A percentile compares a stretch with the other conserved stretches of the same genome.
Evolutionary conservation across 2,329 filamentous ascomycete genomes (phyloP).

Genomic region (Sclerotinia nivalis): DNA sequence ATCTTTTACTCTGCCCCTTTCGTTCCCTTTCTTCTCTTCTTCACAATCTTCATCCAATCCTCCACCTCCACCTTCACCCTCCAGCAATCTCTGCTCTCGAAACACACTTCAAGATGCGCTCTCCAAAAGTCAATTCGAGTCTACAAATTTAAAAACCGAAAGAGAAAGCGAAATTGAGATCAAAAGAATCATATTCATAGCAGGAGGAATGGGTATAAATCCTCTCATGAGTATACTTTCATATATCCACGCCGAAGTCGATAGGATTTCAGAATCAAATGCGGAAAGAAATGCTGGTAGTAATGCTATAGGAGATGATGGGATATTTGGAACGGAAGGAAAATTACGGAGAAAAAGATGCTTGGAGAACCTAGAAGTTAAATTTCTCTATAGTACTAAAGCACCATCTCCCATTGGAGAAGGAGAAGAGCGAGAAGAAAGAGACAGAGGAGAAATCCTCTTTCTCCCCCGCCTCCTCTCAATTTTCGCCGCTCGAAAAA

Average conservation of each 20-base stretch:
- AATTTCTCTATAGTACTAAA: background rate
- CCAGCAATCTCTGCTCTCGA: too few species aligned
- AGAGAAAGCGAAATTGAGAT: too few species aligned
- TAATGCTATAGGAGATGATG: background rate
- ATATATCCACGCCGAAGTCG: background rate
- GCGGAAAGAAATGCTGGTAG: too few species aligned
- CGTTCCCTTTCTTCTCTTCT: too few species aligned
- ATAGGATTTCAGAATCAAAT: background rate
- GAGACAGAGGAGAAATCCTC: background rate
- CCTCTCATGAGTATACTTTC: background rate
- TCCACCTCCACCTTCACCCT: too few species aligned
- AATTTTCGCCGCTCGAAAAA: background rate
- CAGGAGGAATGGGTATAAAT: slow-evolving; percentile 7
- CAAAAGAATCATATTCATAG: background rate
- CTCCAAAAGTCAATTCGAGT: too few species aligned
- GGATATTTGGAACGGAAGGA: background rate
- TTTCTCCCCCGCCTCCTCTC: background rate
- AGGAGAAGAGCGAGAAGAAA: background rate
- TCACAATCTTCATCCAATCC: too few species aligned
- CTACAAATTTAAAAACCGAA: too few species aligned
- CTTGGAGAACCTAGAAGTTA: background rate
- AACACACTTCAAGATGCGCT: too few species aligned
- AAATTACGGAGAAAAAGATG: too few species aligned
- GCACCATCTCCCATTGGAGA: background rate
- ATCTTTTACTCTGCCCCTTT: background rate